Percentiles rank a stretch among this genome's conserved stretches.
These are phyloP conservation scores for Lactuca saligna DNA, from an alignment of 129 eudicot species.

Conservation along the genomic window DNA sequence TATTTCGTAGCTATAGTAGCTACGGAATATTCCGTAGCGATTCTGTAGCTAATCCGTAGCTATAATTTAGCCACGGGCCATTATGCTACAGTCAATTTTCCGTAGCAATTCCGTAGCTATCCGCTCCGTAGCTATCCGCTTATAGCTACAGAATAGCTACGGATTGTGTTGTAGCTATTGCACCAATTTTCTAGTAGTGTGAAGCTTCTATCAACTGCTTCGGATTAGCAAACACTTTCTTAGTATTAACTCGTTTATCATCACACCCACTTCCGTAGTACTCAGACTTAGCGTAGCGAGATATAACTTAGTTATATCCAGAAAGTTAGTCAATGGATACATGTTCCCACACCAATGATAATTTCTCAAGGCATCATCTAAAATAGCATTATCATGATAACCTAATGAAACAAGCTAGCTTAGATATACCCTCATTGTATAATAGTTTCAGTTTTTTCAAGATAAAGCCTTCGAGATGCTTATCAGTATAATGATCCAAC, in stretches of 20 bases:
- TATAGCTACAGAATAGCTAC: no score
- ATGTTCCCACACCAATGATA: slow-evolving; percentile 93
- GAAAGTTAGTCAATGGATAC: slow-evolving; percentile 81
- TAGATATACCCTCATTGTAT: slow-evolving; percentile 68
- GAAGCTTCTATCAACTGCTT: slow-evolving; percentile 85
- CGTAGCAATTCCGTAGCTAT: no score
- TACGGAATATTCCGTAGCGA: no score
- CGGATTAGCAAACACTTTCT: slow-evolving; percentile 61
- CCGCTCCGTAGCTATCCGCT: no score
- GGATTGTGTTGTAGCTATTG: no score
- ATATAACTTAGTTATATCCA: slow-evolving; percentile 54
- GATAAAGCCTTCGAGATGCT: slow-evolving; percentile 76
- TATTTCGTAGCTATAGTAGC: no score
- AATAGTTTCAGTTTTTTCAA: slow-evolving; percentile 72
- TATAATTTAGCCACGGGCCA: no score
- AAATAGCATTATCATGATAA: slow-evolving; percentile 76
- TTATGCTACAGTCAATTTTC: no score
- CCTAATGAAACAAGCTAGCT: slow-evolving; percentile 77
- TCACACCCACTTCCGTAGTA: slow-evolving; percentile 36
- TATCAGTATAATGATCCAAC: slow-evolving; percentile 93
- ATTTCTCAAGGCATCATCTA: slow-evolving; percentile 63
- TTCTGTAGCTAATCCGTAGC: no score
- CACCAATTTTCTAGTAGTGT: no score
- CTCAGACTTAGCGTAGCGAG: slow-evolving; percentile 41
- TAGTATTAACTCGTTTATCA: slow-evolving; percentile 39